Evolutionary conservation across 2,329 filamentous ascomycete species (phyloP).

Genomic region (Cytospora piceae): DNA sequence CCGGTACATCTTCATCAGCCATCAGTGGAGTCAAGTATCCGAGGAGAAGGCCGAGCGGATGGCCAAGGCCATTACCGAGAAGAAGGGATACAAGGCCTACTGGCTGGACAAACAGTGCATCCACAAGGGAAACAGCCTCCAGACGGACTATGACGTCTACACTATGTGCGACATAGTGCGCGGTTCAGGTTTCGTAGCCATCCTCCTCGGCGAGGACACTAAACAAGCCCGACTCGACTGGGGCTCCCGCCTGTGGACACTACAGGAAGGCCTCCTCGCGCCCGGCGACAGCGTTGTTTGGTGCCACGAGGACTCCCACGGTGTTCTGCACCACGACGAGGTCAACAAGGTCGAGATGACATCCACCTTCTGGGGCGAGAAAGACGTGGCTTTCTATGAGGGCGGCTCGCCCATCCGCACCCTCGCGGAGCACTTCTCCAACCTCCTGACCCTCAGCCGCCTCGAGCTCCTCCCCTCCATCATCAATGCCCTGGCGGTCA

Average conservation of each 20-base stretch:
- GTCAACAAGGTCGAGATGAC: constrained; percentile 34
- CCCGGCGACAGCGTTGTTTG: constrained; percentile 30
- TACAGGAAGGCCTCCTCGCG: constrained; percentile 35
- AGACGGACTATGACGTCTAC: constrained; percentile 33
- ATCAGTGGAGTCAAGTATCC: constrained; percentile 27
- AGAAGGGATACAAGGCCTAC: constrained; percentile 30
- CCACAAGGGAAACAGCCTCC: constrained; percentile 11
- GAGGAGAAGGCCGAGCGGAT: constrained; percentile 27
- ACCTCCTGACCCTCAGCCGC: constrained; percentile 35
- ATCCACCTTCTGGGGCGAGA: constrained; percentile 34
- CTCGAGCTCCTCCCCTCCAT: constrained; percentile 36
- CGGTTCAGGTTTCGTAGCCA: constrained; percentile 30
- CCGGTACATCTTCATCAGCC: constrained; percentile 33
- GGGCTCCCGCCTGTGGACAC: constrained; percentile 35
- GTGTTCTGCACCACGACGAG: constrained; percentile 25
- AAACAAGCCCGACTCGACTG: constrained; percentile 31
- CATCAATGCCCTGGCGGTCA: constrained; percentile 34
- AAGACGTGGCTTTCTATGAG: constrained; percentile 16
- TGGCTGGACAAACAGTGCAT: constrained; percentile 32
- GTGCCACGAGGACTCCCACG: constrained; percentile 19
- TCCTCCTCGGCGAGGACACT: constrained; percentile 31
- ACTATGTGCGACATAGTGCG: constrained; percentile 36
- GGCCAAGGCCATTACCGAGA: constrained; percentile 26
- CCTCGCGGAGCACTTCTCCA: constrained; percentile 38
- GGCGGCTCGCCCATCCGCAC: constrained; percentile 32